Evolutionary conservation across 768 basidiomycete genomes (phyloP).

Genomic region (Hygrocybe punicea): DNA sequence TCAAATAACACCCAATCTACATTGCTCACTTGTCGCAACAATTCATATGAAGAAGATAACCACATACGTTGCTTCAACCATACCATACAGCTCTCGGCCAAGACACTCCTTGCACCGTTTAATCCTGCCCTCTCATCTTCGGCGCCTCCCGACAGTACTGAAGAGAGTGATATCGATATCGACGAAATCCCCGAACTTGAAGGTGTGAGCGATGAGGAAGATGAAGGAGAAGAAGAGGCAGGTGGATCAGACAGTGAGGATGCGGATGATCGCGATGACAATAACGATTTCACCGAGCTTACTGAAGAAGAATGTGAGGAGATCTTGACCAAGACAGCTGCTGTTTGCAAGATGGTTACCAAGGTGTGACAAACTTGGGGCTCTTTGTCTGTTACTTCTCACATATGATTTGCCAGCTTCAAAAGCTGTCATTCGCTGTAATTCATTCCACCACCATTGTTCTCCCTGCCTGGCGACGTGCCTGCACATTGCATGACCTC

Average conservation of each 20-base stretch:
- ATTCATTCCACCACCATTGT: constrained; percentile 29
- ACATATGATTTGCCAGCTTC: constrained; percentile 15
- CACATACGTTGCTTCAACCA: constrained; percentile 1
- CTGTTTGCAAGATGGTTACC: constrained; percentile 1
- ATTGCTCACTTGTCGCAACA: neutral
- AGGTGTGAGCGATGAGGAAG: neutral
- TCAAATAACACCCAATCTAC: neutral
- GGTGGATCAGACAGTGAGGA: constrained; percentile 3
- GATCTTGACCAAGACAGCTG: neutral
- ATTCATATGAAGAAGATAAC: neutral
- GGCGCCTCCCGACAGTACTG: neutral
- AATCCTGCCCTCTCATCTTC: neutral
- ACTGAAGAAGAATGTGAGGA: neutral
- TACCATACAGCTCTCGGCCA: constrained; percentile 9
- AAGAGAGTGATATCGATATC: neutral
- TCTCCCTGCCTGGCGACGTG: constrained; percentile 30
- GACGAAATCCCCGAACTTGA: neutral
- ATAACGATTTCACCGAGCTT: constrained; percentile 10
- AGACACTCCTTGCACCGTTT: constrained; percentile 20
- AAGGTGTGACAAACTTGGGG: constrained; percentile 9
- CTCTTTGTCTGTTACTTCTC: neutral
- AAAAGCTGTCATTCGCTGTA: constrained; percentile 20
- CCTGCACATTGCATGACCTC: constrained; percentile 9
- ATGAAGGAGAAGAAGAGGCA: constrained; percentile 6
- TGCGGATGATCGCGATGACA: neutral